Evolutionary conservation across 1,284 basidiomycete species (phyloP), one percentile per base, ranked within the genome.

Genomic region (Malassezia brasiliensis): DNA sequence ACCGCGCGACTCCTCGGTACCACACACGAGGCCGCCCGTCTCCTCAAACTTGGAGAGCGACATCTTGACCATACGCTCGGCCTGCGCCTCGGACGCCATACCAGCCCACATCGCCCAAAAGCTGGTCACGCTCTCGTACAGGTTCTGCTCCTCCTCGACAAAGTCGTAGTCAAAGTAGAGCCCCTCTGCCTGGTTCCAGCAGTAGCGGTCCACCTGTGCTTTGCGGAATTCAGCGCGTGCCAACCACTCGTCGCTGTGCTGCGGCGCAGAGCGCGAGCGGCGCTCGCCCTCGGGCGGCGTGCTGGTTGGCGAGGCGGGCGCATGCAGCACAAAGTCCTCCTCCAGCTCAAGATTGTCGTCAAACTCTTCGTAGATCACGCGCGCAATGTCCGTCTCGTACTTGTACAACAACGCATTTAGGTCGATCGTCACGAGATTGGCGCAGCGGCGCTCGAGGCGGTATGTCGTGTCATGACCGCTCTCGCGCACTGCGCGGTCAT

Each of bases 41-140:
- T 88, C 90, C 76, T 98, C 93, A 67, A 98, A 96, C 78, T 94
- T 94, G 78, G 85, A 84, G 69, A 98, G 76, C 20, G 89, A 90
- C 53, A 12, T 30, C 28, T 47, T 88, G 85, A 96, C 85, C 68
- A 98, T 82, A 76, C 85, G 85, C 81, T 86, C 85, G 45, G 87
- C 88, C 77, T 98, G 94, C 61, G 89, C 85, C 67, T 94, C 90
- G 66, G 86, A 90, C 22, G 91, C 89, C 76, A 90, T 90, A 11
- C 93, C 94, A 12, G 90, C 89, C 94, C 93, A 98, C 60, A 98
- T 81, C 45, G 90, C 83, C 91, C 91, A 98, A 77, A 93, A 87
- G 20, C 87, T 81, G 1, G 94, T 98, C 36, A 89, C 93, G 70
- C 85, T 88, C 79, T 98, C 94, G 72, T 96, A 98, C 65, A 90